A percentile compares a stretch with the other conserved stretches of the same genome.
These are phyloP conservation scores for Dendrostoma leiphaemia DNA, from an alignment of 2,329 filamentous ascomycete genomes.

Conservation along the genomic window DNA sequence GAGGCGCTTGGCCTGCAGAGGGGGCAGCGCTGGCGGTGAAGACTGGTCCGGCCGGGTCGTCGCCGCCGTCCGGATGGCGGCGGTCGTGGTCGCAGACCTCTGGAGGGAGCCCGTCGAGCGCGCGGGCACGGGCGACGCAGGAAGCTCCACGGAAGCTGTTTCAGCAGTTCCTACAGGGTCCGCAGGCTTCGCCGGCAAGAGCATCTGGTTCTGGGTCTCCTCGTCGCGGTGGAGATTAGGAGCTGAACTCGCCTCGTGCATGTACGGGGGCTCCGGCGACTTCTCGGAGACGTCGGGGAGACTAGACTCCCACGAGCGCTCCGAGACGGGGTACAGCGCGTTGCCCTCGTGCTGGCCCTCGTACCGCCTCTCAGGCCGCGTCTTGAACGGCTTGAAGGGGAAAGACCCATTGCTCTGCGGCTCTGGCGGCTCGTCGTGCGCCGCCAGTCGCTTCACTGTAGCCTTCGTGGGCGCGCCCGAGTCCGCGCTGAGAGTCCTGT, in stretches of 20 bases:
- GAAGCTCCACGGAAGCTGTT: background rate
- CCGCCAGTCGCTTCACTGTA: conserved; percentile 1
- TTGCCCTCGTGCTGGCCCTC: background rate
- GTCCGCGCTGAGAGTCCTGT: conserved; percentile 1
- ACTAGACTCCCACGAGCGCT: conserved; percentile 13
- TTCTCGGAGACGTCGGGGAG: conserved; percentile 12
- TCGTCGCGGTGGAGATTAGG: background rate
- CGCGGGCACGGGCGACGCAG: background rate
- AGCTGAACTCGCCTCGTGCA: background rate
- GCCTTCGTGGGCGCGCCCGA: conserved; percentile 1
- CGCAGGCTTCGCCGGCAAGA: background rate
- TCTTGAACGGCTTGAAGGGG: conserved; percentile 4
- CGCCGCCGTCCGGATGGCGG: conserved; percentile 17
- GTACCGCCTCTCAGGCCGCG: conserved; percentile 12
- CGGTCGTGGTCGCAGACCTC: conserved; percentile 1
- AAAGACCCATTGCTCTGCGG: background rate
- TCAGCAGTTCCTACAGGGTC: background rate
- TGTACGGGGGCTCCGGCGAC: background rate
- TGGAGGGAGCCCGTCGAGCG: background rate
- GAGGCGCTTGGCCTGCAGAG: conserved; percentile 48
- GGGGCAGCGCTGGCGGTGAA: conserved; percentile 14
- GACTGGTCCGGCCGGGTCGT: conserved; percentile 16
- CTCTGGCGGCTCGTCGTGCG: background rate
- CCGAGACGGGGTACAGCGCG: background rate
- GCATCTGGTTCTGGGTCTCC: background rate